Evolutionary conservation across 768 basidiomycete genomes (phyloP), one percentile per base, ranked within the genome.

Genomic region (Paxillus rubicundulus): DNA sequence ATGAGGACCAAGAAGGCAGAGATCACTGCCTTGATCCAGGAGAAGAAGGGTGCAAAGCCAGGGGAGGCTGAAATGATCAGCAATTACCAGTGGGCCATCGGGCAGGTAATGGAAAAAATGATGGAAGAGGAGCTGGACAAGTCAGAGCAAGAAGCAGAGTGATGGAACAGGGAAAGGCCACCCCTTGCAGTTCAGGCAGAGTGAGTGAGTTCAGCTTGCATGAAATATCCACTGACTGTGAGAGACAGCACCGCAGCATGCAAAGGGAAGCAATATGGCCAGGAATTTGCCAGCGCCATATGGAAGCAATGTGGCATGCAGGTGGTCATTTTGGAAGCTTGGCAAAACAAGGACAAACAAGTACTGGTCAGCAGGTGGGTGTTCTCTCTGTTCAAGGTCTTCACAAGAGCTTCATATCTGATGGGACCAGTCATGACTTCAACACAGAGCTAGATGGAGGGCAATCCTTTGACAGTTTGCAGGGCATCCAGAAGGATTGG

Each of bases 291-390:
- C 1, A 18, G 28, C 2, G 5, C 34, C 18, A 47, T 51, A 17
- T 51, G 36, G 32, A 47, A 21, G 45, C 50, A 51, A 21, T 20
- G 32, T 13, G n/a, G 50, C 10, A 51, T 51, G 45, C 18, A 21
- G 46, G 34, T 47, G 8, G 20, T 36, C 2, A 34, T 51, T 18
- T 17, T 45, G 4, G 32, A 7, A 1, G 32, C 45, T 7, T 47
- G 30, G 28, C 8, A 47, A 16, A n/a, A 36, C 33, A 2, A n/a
- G 9, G 21, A 47, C 18, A n/a, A 9, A 13, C 7, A 47, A 21
- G 16, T 33, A 2, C 21, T 47, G 14, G 10, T 10, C 9, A 39
- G 9, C 14, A 39, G 18, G 14, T 39, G 18, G 18, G 21, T 5
- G 21, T 24, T 24, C 21, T 24, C 21, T 24, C 2, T 5, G 21